Conservation (phyloP, 2,329 filamentous ascomycete species). For the Fusarium fracticaudum region DNA sequence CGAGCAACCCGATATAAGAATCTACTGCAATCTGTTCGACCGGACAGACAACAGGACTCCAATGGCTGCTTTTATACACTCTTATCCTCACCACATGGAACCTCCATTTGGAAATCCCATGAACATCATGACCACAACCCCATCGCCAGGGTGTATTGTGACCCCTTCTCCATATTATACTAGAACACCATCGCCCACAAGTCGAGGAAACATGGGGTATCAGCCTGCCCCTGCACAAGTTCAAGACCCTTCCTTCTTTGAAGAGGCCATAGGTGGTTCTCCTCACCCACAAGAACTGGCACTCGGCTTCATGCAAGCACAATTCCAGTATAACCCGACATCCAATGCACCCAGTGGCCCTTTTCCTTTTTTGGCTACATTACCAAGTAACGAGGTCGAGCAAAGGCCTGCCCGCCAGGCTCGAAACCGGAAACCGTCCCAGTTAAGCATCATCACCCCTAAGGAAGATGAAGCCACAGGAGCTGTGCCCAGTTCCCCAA, state of each 20-base stretch:
- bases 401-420: conserved; percentile 15
- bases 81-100: conserved; percentile 32
- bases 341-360: conserved; percentile 2
- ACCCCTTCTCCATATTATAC: conserved; percentile 35
- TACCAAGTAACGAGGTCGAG: conserved; percentile 20
- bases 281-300: conserved; percentile 30
- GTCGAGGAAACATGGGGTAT: conserved; percentile 27
- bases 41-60: not conserved
- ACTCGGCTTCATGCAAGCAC: conserved; percentile 29
- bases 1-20: not conserved
- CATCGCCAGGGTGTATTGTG: conserved; percentile 32
- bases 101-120: conserved; percentile 22
- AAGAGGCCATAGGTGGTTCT: conserved; percentile 39
- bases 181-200: conserved; percentile 33
- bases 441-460: conserved; percentile 14
- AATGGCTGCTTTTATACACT: conserved; percentile 34
- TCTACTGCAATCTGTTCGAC: not conserved
- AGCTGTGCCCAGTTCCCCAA: conserved; percentile 1
- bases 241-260: conserved; percentile 39
- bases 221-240: conserved; percentile 32
- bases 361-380: not conserved
- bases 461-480: not conserved
- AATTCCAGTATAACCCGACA: conserved; percentile 19
- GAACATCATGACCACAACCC: conserved; percentile 23
- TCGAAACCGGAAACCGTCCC: conserved; percentile 19